A percentile compares a stretch with the other conserved stretches of the same genome.
Conservation (phyloP, 169 alveolate genomes). For the Toxoplasma gondii region DNA sequence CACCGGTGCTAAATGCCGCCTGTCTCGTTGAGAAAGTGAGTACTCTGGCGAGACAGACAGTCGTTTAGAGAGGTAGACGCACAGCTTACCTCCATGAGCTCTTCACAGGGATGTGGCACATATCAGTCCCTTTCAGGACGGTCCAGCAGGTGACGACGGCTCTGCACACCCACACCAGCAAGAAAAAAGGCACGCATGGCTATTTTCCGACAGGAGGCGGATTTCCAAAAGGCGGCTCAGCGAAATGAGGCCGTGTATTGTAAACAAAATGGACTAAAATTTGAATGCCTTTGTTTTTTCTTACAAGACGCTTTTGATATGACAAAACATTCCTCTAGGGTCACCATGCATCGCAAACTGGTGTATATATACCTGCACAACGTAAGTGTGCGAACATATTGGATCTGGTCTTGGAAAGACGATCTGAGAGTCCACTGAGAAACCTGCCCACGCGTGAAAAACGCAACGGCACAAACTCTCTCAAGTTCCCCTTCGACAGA, state of each 20-base stretch:
- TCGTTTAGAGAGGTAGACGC: background rate
- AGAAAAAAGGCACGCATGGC: background rate
- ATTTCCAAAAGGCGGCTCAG: background rate
- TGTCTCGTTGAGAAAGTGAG: background rate
- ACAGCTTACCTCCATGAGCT: constrained; percentile 85
- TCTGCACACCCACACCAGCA: background rate
- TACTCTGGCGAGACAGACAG: background rate
- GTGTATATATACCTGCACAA: no score
- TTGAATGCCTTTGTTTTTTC: no score
- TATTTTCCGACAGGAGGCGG: background rate
- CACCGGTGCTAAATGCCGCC: no score
- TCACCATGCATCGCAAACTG: background rate
- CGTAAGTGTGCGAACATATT: no score
- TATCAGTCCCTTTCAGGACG: constrained; percentile 89
- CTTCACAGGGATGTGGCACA: constrained; percentile 90
- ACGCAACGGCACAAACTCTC: no score
- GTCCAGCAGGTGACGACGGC: constrained; percentile 86
- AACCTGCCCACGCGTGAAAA: no score
- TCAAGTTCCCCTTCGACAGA: no score
- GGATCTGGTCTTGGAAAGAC: no score
- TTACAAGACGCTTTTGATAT: background rate
- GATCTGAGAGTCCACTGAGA: no score
- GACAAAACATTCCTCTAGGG: background rate
- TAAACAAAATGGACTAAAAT: background rate
- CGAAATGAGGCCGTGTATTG: background rate